Evolutionary conservation across 73 alveolate species (phyloP).

Genomic region (Symbiodinium natans): DNA sequence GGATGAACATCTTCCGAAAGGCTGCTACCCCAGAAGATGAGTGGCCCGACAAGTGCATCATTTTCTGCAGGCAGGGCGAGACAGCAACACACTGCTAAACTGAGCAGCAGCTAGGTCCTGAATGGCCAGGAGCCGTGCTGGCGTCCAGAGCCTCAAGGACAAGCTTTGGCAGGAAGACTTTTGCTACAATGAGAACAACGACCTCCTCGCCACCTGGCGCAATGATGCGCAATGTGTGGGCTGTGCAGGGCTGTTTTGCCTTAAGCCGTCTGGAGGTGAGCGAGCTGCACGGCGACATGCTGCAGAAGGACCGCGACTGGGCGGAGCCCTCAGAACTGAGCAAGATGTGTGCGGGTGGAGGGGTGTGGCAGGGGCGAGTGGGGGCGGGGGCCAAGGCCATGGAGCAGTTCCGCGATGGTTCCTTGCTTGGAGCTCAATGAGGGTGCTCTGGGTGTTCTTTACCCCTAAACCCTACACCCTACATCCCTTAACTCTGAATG

Average conservation of each 20-base stretch:
- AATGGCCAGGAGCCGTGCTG: not conserved
- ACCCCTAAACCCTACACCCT: too few relatives aligned
- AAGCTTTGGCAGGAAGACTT: not conserved
- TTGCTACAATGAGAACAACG: not conserved
- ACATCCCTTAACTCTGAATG: too few relatives aligned
- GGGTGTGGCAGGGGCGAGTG: not conserved
- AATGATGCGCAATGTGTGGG: too few relatives aligned
- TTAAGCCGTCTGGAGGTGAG: too few relatives aligned
- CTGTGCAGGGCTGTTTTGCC: too few relatives aligned
- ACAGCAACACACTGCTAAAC: not conserved
- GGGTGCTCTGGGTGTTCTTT: too few relatives aligned
- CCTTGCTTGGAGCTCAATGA: not conserved
- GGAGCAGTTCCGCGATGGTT: constrained; percentile 6
- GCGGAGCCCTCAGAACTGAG: not conserved
- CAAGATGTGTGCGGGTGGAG: not conserved
- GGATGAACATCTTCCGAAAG: not conserved
- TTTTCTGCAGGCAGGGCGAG: constrained; percentile 37
- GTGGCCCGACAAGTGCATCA: constrained; percentile 3
- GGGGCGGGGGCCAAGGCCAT: not conserved
- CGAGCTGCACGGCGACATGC: constrained; percentile 34
- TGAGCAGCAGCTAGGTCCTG: too few relatives aligned
- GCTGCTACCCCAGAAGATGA: too few relatives aligned
- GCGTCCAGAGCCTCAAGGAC: not conserved
- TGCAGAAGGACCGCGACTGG: constrained; percentile 19
- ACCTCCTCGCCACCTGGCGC: not conserved